Conservation (phyloP, 2,329 filamentous ascomycete genomes). For the Aureobasidium sp. region DNA sequence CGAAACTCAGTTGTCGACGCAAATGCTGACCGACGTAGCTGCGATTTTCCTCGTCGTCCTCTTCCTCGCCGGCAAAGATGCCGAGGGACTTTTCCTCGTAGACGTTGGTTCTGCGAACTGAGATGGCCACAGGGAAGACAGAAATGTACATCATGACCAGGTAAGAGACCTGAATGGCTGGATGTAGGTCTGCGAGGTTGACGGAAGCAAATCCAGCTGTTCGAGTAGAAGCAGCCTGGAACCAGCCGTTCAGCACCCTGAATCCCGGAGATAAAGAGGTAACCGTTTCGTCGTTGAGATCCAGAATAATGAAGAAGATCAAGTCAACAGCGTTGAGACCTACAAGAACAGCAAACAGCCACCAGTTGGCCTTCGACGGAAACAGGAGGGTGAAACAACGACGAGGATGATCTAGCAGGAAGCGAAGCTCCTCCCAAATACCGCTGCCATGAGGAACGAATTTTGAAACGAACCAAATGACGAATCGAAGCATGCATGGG, state of each 20-base stretch:
- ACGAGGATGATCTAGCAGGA: slow-evolving; percentile 87
- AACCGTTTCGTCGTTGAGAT: slow-evolving; percentile 67
- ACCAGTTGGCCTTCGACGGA: slow-evolving; percentile 85
- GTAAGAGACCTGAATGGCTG: slow-evolving; percentile 88
- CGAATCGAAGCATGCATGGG: slow-evolving; percentile 84
- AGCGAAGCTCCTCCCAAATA: slow-evolving; percentile 81
- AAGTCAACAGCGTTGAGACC: slow-evolving; percentile 76
- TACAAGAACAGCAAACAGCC: slow-evolving; percentile 81
- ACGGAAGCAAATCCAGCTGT: slow-evolving; percentile 86
- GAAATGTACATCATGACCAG: slow-evolving; percentile 99
- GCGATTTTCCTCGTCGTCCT: slow-evolving; percentile 50
- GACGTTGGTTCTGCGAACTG: slow-evolving; percentile 86
- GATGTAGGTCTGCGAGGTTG: slow-evolving; percentile 69
- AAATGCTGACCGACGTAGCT: slow-evolving; percentile 89
- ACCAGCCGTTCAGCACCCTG: slow-evolving; percentile 76
- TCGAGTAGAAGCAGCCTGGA: slow-evolving; percentile 81
- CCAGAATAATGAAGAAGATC: slow-evolving; percentile 85
- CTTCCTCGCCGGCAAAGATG: slow-evolving; percentile 51
- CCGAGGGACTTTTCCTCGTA: slow-evolving; percentile 88
- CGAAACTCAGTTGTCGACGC: slow-evolving; percentile 87
- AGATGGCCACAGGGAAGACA: slow-evolving; percentile 93
- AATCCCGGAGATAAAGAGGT: slow-evolving; percentile 60
- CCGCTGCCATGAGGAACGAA: slow-evolving; percentile 57
- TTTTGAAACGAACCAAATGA: slow-evolving; percentile 75
- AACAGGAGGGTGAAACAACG: slow-evolving; percentile 95